Percentiles rank a stretch among this genome's conserved stretches.
phyloP scores from a whole-genome alignment of 2,329 filamentous ascomycete genomes.

The Ceratocystis diversiconidia region DNA sequence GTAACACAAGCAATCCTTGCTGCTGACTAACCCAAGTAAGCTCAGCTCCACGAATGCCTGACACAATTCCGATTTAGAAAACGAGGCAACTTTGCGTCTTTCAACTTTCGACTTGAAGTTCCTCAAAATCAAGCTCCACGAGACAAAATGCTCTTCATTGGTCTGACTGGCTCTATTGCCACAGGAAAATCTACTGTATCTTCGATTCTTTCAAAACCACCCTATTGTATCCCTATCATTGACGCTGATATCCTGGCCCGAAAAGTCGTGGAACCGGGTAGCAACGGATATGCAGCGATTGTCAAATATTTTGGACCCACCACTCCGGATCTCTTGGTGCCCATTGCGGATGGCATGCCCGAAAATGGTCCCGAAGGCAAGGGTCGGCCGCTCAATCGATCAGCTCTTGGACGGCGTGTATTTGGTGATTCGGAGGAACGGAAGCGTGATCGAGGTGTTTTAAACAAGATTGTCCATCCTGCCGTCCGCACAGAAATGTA shows the following conservation, averaged over 20 bases:
- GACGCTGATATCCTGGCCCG: conserved; percentile 89
- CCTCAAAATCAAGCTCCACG: background rate
- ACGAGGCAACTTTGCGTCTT: too few species aligned
- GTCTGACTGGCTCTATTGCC: conserved; percentile 90
- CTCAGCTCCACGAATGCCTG: too few species aligned
- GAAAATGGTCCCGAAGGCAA: conserved; percentile 42
- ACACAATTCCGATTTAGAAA: too few species aligned
- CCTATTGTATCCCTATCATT: conserved; percentile 78
- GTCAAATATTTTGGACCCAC: conserved; percentile 65
- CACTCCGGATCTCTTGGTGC: conserved; percentile 73
- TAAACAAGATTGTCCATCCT: conserved; percentile 88
- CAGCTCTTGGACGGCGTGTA: conserved; percentile 69
- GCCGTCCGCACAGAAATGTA: conserved; percentile 77
- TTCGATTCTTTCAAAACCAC: conserved; percentile 59
- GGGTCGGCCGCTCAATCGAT: conserved; percentile 67
- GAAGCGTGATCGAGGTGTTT: conserved; percentile 54
- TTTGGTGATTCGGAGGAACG: conserved; percentile 66
- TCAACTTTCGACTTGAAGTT: background rate
- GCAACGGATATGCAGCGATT: conserved; percentile 67
- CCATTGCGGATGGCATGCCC: conserved; percentile 37
- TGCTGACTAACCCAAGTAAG: background rate
- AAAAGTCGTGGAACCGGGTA: conserved; percentile 87
- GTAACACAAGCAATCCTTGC: background rate
- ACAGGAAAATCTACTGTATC: conserved; percentile 98
- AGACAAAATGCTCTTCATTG: conserved; percentile 73